These are phyloP conservation scores for Dipteronia dyeriana DNA, from an alignment of 345 rosid genomes.

Conservation along the genomic window DNA sequence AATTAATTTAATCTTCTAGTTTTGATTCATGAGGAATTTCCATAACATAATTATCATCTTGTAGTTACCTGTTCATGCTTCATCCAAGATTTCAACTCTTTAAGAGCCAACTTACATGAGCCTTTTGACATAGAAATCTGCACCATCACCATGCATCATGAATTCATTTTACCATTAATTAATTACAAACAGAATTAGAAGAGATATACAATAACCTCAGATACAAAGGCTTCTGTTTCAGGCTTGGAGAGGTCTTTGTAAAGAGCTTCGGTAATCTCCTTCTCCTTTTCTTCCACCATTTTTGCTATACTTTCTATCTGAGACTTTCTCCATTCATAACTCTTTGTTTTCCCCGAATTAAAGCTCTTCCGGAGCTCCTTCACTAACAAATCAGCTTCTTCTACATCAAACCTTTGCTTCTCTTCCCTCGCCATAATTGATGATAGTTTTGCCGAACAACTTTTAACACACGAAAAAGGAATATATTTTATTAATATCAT, in stretches of 20 bases:
- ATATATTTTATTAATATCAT: too few relatives aligned
- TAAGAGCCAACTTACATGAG: constrained; percentile 57
- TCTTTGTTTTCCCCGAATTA: constrained; percentile 61
- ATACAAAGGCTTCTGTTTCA: constrained; percentile 53
- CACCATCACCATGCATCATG: background rate
- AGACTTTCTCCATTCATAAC: constrained; percentile 76
- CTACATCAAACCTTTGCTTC: constrained; percentile 33
- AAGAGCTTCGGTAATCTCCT: constrained; percentile 55
- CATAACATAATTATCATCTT: background rate
- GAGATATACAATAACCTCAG: constrained; percentile 47
- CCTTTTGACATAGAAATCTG: constrained; percentile 64
- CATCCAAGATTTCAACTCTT: constrained; percentile 79
- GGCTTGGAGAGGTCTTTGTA: constrained; percentile 73
- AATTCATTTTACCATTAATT: too few relatives aligned
- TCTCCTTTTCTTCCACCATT: constrained; percentile 76
- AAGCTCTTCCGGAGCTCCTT: constrained; percentile 52
- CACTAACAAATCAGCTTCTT: constrained; percentile 51
- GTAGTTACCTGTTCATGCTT: constrained; percentile 62
- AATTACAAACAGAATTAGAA: too few relatives aligned
- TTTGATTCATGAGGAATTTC: too few relatives aligned
- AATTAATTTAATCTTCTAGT: too few relatives aligned
- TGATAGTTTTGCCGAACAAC: constrained; percentile 31
- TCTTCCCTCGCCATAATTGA: constrained; percentile 22
- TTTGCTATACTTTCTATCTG: constrained; percentile 55
- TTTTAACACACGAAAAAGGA: constrained; percentile 6